Base-by-base conservation (phyloP, 1,139 yeast genomes). In the Candida sanyaensis region DNA sequence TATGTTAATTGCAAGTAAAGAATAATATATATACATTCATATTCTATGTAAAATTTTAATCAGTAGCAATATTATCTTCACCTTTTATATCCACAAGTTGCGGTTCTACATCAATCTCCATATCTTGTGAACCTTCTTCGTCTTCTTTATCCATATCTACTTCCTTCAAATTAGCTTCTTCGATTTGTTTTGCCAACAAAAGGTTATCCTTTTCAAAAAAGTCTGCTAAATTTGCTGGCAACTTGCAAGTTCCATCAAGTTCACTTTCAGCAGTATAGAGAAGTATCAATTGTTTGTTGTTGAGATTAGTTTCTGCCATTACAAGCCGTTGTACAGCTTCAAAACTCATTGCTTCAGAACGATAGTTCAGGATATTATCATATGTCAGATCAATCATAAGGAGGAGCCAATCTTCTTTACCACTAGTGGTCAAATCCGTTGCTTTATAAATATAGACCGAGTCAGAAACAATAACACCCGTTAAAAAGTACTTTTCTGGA, bases 401-500 rank as follows among this genome's bases (percentile, higher is more conserved):
- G 49, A 58, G 55, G 1, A 62, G 52, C 67, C 67, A 66, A 24
- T 53, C 49, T 21, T 55, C 52, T 6, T 43, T 50, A 8, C 34
- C 17, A 5, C 17, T 8, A 6, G 37, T 30, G 2, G 36, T 44
- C 4, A 39, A 17, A 4, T 41, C 42, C 39, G 50, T 54, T n/a
- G 53, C 37, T 37, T 51, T 60, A 49, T 63, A 64, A 33, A 58
- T 63, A 51, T 69, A 73, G 41, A 68, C 66, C 5, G 54, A 42
- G 41, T 68, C 73, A 6, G 64, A 62, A n/a, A 68, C 40, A 6
- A 71, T 57, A 11, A 70, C 63, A 1, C 71, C 70, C 0, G 62
- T 51, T 28, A 71, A 55, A 2, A 55, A 43, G 49, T 70, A 71
- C 28, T 57, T 56, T 6, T 53, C 45, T 3, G 65, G 64, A 5